Conservation (phyloP, 352 stramenopile species). For the Phytophthora rubi region DNA sequence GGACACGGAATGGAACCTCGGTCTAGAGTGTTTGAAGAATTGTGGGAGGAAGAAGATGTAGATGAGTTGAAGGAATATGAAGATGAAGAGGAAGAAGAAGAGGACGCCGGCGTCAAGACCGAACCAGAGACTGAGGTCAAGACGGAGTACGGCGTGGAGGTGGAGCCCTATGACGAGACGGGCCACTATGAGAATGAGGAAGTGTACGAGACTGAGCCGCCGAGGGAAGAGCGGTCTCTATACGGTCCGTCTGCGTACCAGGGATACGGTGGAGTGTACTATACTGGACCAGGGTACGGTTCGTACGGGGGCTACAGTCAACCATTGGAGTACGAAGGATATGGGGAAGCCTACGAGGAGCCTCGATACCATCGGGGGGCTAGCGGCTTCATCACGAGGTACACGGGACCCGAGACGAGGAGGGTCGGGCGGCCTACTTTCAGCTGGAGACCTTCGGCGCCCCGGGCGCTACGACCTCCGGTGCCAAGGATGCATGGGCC, state of each 20-base stretch:
- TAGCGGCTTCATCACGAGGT: background rate
- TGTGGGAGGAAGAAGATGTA: background rate
- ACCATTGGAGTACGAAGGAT: background rate
- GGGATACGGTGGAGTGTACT: background rate
- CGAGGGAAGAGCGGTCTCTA: background rate
- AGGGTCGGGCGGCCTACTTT: no score
- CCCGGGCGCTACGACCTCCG: background rate
- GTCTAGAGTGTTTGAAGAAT: background rate
- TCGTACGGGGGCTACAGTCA: background rate
- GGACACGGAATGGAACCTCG: background rate
- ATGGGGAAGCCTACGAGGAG: background rate
- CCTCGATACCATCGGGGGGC: background rate
- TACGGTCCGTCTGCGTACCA: no score
- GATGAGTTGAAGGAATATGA: background rate
- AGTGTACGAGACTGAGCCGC: background rate
- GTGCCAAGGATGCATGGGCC: no score
- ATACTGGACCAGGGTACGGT: background rate
- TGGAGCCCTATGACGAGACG: background rate
- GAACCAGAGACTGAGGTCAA: no score
- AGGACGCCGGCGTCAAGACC: no score
- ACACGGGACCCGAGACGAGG: background rate
- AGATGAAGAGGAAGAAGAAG: background rate
- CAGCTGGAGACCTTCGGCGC: background rate
- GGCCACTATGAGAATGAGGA: background rate
- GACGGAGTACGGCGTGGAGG: background rate